These are phyloP conservation scores for Termitomyces bulborhizus DNA, from an alignment of 768 basidiomycete genomes.

Conservation along the genomic window DNA sequence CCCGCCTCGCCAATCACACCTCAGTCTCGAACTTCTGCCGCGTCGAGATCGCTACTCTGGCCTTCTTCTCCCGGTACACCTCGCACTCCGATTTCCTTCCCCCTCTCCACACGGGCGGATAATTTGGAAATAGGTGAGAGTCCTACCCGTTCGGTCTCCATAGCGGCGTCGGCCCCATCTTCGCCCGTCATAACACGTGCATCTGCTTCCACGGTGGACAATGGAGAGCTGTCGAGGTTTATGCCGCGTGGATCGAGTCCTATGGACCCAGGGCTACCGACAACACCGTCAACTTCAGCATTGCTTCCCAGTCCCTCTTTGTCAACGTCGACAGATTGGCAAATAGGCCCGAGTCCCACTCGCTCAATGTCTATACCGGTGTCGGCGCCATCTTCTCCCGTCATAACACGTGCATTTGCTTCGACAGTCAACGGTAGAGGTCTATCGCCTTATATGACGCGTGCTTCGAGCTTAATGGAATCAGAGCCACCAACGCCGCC, in stretches of 20 bases:
- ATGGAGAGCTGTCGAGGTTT: neutral
- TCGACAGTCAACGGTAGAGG: too few relatives aligned
- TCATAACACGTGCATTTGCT: neutral
- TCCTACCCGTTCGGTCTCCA: neutral
- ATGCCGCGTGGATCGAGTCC: neutral
- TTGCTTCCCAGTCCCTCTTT: neutral
- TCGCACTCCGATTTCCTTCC: neutral
- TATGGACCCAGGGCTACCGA: neutral
- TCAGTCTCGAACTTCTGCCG: neutral
- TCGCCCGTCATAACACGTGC: neutral
- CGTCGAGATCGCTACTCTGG: neutral
- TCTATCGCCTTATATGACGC: neutral
- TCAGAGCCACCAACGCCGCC: neutral
- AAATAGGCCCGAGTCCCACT: neutral
- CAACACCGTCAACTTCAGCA: neutral
- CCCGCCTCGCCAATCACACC: neutral
- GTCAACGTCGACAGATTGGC: neutral
- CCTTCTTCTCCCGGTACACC: neutral
- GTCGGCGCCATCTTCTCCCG: neutral
- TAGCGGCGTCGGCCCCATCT: neutral
- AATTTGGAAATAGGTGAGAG: neutral
- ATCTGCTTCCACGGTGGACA: neutral
- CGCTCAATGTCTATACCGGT: neutral
- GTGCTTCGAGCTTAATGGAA: neutral
- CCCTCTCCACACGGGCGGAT: neutral